Evolutionary conservation across 768 basidiomycete species (phyloP), one percentile per base, ranked within the genome.

Genomic region (Tremella fuciformis): DNA sequence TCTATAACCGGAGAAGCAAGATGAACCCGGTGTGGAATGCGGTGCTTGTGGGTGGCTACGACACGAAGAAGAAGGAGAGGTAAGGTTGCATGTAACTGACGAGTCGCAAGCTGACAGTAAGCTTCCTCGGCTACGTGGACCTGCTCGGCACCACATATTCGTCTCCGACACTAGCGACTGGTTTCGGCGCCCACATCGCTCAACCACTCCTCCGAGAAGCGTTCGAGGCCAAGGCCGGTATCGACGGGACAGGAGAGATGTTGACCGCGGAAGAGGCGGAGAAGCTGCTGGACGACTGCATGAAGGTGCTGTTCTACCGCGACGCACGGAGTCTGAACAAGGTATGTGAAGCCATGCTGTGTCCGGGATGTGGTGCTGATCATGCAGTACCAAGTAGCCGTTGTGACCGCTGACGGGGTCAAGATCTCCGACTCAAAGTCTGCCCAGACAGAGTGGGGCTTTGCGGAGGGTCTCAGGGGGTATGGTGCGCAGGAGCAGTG

Each of bases 11-110:
- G 52, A 81, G 96, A 60, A 84, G 85, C 24, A 90, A 93, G 82
- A 83, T 97, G 78, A 80, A 98, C 75, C 96, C 96, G 0, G 78
- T 97, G 22, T 98, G 96, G 94, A 99, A 99, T 71, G 84, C 92
- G 26, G 76, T 97, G 29, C 80, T 99, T 57, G 89, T 99, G 19
- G 96, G 91, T 9, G 96, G 96, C 15, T 83, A 88, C 74, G 89
- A 91, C 71, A 84, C 92, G 58, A 88, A 86, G 15, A 82, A 88
- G 76, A 57, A 63, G 39, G 71, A 73, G 54, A 83, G 83, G 91
- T 90, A 56, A 21, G 57, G 46, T 52, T 34, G 15, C 18, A 29
- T 52, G 2, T 2, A 13, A n/a, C 6, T 47, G 16, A 25, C 22
- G 22, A 25, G 18, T 53, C 18, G n/a, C 2, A 26, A 26, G n/a